Percentiles rank a stretch among this genome's conserved stretches.
Conservation (phyloP, 192 early-diverging fungal genomes). For the Entrophospora sp. region DNA sequence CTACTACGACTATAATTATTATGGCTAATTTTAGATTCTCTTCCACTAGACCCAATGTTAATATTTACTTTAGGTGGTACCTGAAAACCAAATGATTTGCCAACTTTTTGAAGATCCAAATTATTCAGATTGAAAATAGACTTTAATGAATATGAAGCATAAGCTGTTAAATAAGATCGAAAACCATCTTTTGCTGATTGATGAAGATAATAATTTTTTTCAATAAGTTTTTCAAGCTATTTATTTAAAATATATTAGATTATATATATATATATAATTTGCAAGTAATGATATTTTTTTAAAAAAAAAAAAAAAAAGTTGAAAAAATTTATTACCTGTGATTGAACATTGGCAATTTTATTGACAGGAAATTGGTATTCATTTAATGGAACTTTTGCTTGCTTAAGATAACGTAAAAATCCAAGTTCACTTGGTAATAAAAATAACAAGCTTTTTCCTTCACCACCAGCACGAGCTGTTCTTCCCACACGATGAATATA, state of each 20-base stretch:
- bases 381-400: constrained; percentile 96
- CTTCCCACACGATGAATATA: constrained; percentile 95
- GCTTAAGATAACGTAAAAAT: constrained; percentile 95
- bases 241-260: not conserved
- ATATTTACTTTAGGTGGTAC: constrained; percentile 94
- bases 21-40: not conserved
- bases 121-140: constrained; percentile 89
- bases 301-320: not conserved
- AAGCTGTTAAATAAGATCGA: constrained; percentile 91
- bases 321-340: constrained; percentile 39
- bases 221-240: constrained; percentile 88
- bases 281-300: not conserved
- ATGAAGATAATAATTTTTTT: constrained; percentile 98
- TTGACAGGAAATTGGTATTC: constrained; percentile 95
- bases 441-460: constrained; percentile 91
- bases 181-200: constrained; percentile 93
- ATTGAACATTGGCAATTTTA: constrained; percentile 96
- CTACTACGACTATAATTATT: not conserved
- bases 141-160: constrained; percentile 92
- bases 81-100: constrained; percentile 90
- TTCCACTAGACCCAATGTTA: constrained; percentile 28
- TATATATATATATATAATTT: constrained; percentile 7
- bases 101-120: constrained; percentile 87
- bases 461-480: constrained; percentile 85
- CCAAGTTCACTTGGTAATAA: constrained; percentile 88